Percentiles rank a stretch among this genome's conserved stretches.
These are phyloP conservation scores for Boehmeria nivea DNA, from an alignment of 306 rosid genomes.

Conservation along the genomic window DNA sequence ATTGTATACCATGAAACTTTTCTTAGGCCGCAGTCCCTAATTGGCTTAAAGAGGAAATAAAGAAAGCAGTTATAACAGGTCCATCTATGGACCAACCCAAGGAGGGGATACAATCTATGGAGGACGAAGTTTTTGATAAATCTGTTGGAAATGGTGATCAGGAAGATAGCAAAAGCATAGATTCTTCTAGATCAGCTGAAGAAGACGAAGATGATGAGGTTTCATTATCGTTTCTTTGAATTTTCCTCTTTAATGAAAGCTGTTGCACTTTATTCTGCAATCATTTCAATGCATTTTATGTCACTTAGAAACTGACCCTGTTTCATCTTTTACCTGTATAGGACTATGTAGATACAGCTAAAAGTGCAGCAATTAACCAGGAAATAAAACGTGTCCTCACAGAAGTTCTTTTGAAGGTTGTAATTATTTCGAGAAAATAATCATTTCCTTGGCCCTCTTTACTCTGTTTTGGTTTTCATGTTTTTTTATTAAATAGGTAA, in stretches of 20 bases:
- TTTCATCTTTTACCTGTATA: constrained; percentile 22
- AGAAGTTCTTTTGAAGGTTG: constrained; percentile 88
- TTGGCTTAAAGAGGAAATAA: constrained; percentile 96
- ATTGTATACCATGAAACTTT: constrained; percentile 17
- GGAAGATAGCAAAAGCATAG: constrained; percentile 66
- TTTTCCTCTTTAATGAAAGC: background rate
- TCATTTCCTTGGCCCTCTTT: constrained; percentile 8
- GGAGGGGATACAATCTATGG: constrained; percentile 46
- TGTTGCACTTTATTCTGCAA: background rate
- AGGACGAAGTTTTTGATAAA: constrained; percentile 48
- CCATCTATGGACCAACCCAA: constrained; percentile 65
- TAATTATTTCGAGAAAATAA: constrained; percentile 15
- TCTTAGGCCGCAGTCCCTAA: constrained; percentile 89
- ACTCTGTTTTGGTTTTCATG: constrained; percentile 25
- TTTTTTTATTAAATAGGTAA: constrained; percentile 51
- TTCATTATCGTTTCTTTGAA: constrained; percentile 14
- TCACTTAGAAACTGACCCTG: constrained; percentile 3
- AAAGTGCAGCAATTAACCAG: constrained; percentile 79
- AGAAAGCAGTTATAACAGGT: constrained; percentile 69
- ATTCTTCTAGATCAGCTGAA: constrained; percentile 83
- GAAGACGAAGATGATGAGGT: constrained; percentile 98
- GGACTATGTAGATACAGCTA: constrained; percentile 70
- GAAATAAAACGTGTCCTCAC: constrained; percentile 89
- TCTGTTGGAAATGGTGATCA: constrained; percentile 54
- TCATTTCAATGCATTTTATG: background rate